Evolutionary conservation across 2,329 filamentous ascomycete species (phyloP).

Genomic region (Exserohilum rostratum): DNA sequence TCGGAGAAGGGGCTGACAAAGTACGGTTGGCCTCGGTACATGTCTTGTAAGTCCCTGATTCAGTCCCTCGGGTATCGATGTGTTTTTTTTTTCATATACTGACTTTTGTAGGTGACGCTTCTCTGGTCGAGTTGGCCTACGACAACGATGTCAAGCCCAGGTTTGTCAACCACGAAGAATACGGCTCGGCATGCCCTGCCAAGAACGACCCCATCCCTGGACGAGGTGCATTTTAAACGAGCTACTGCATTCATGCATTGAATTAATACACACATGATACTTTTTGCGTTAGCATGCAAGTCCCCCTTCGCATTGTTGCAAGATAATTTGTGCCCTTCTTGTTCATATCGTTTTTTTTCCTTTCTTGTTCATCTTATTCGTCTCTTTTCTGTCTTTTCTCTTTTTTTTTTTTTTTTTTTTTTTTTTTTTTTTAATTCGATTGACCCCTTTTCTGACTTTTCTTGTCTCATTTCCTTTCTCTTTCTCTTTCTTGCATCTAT

Average conservation of each 20-base stretch:
- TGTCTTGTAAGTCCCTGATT: conserved; percentile 17
- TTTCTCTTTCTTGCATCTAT: too few species aligned
- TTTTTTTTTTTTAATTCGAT: too few species aligned
- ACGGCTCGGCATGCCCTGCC: conserved; percentile 29
- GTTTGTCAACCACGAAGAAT: conserved; percentile 27
- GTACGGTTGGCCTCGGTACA: conserved; percentile 42
- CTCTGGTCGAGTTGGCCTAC: conserved; percentile 30
- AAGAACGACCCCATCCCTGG: conserved; percentile 34
- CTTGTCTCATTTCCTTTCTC: too few species aligned
- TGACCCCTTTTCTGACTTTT: too few species aligned
- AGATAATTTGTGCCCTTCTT: not conserved
- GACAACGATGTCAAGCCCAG: conserved; percentile 23
- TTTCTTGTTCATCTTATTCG: too few species aligned
- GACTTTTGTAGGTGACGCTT: conserved; percentile 14
- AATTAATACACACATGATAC: too few species aligned
- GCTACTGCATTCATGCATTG: not conserved
- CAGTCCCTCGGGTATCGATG: not conserved
- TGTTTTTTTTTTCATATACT: too few species aligned
- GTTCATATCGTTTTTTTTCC: too few species aligned
- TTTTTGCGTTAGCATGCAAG: too few species aligned
- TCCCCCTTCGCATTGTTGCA: too few species aligned
- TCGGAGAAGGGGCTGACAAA: conserved; percentile 36
- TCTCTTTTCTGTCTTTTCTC: too few species aligned
- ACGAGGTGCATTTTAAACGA: conserved; percentile 29
- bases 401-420: too few species aligned